Evolutionary conservation across 257 asterid species (phyloP).

Genomic region (Solanum chmielewskii): DNA sequence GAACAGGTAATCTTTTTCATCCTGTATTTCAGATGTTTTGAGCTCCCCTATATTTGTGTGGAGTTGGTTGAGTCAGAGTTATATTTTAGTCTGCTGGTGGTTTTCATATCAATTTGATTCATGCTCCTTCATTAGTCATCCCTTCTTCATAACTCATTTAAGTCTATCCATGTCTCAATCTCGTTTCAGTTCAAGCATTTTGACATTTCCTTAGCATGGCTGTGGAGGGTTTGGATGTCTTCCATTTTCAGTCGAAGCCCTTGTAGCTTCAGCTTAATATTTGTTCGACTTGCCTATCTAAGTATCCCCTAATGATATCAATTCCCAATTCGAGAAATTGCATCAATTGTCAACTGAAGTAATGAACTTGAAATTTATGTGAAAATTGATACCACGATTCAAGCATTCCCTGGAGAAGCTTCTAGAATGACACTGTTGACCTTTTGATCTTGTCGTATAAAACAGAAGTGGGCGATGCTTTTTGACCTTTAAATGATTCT

Average conservation of each 20-base stretch:
- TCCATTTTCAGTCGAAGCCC: not conserved
- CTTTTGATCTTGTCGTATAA: not conserved
- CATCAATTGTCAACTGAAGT: not conserved
- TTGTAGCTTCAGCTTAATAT: not conserved
- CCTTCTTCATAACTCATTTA: not conserved
- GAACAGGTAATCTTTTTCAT: constrained; percentile 54
- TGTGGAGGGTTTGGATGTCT: not conserved
- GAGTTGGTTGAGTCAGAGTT: not conserved
- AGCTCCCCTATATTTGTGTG: not conserved
- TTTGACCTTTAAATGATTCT: not conserved
- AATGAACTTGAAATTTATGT: not conserved
- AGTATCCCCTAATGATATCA: not conserved
- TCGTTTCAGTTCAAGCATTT: not conserved
- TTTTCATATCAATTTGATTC: not conserved
- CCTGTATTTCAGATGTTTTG: not conserved
- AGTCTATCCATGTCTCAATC: not conserved
- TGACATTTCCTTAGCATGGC: not conserved
- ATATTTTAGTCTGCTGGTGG: not conserved
- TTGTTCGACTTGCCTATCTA: not conserved
- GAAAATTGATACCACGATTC: not conserved
- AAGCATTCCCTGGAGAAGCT: not conserved
- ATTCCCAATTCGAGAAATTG: not conserved
- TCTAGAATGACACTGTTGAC: not conserved
- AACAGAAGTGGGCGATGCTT: not conserved
- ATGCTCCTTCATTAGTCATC: not conserved